phyloP scores from a whole-genome alignment of 305 asterid genomes.

The Rubia tinctorum region DNA sequence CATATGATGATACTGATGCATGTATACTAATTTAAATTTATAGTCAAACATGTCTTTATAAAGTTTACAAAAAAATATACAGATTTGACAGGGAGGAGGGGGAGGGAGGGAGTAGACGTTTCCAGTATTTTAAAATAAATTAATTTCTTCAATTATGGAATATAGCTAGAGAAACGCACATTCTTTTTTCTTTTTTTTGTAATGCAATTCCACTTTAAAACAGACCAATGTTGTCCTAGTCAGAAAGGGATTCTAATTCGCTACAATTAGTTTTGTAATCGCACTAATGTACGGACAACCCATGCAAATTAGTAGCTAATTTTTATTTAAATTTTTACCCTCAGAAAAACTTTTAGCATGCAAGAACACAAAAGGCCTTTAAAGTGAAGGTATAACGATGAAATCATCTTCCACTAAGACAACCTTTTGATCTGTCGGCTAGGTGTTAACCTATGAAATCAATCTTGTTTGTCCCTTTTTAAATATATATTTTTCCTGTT shows the following conservation, averaged over 20 bases:
- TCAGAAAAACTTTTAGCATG: slow-evolving; percentile 6
- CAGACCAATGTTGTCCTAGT: slow-evolving; percentile 1
- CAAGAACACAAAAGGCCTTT: slow-evolving; percentile 24
- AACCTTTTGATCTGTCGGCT: slow-evolving; percentile 49
- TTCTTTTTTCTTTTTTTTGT: not conserved
- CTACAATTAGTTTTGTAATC: not conserved
- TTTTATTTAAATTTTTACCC: slow-evolving; percentile 1
- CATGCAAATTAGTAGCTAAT: not conserved
- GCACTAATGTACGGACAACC: slow-evolving; percentile 19
- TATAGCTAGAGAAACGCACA: not conserved
- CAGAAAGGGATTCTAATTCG: slow-evolving; percentile 14
- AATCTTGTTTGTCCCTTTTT: slow-evolving; percentile 15
- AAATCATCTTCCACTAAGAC: slow-evolving; percentile 55
- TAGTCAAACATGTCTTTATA: too few species aligned
- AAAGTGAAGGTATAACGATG: slow-evolving; percentile 23
- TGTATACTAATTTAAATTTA: too few species aligned
- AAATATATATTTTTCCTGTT: not conserved
- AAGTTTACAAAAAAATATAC: too few species aligned
- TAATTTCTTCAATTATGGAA: not conserved
- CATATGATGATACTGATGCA: too few species aligned
- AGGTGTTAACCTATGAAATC: slow-evolving; percentile 39
- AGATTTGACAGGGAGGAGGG: too few species aligned
- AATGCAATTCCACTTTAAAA: slow-evolving; percentile 4
- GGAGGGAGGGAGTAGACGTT: too few species aligned
- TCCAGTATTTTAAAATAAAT: too few species aligned